phyloP scores from a whole-genome alignment of 2,329 filamentous ascomycete species.

The Piedraia hortae region DNA sequence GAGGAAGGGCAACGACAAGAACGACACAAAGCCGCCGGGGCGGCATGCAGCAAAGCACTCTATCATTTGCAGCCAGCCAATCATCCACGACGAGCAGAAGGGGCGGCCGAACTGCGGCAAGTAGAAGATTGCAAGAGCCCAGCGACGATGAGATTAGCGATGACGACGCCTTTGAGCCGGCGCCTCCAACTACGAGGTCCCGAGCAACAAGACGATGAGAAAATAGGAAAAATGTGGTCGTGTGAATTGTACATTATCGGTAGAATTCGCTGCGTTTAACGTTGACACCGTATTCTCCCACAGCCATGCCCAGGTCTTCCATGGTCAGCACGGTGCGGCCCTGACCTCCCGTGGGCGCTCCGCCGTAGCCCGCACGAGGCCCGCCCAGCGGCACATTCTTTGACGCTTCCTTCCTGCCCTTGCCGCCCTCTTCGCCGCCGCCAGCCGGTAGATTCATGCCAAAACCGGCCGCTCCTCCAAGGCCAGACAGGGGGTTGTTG shows the following conservation, averaged over 20 bases:
- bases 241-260: no score
- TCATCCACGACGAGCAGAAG: no score
- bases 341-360: slow-evolving; percentile 69
- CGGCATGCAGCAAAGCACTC: background rate
- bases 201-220: slow-evolving; percentile 1
- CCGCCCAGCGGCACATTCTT: slow-evolving; percentile 19
- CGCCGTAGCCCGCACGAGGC: slow-evolving; percentile 22
- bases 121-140: slow-evolving; percentile 14
- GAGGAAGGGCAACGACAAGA: background rate
- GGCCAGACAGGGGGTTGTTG: slow-evolving; percentile 73
- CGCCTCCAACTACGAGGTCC: slow-evolving; percentile 4
- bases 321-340: slow-evolving; percentile 89
- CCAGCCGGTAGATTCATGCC: slow-evolving; percentile 29
- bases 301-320: slow-evolving; percentile 96
- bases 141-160: slow-evolving; percentile 16
- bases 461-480: slow-evolving; percentile 48
- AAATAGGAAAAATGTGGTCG: no score
- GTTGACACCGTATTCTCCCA: slow-evolving; percentile 91
- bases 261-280: slow-evolving; percentile 97
- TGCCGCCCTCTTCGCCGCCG: slow-evolving; percentile 26
- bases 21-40: no score
- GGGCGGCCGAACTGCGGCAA: slow-evolving; percentile 2
- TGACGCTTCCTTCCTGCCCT: slow-evolving; percentile 15
- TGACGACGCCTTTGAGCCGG: slow-evolving; percentile 14
- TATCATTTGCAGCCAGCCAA: slow-evolving; percentile 1